A percentile compares a stretch with the other conserved stretches of the same genome.
These are phyloP conservation scores for Pleomassaria siparia DNA, from an alignment of 2,329 filamentous ascomycete species.

Conservation along the genomic window DNA sequence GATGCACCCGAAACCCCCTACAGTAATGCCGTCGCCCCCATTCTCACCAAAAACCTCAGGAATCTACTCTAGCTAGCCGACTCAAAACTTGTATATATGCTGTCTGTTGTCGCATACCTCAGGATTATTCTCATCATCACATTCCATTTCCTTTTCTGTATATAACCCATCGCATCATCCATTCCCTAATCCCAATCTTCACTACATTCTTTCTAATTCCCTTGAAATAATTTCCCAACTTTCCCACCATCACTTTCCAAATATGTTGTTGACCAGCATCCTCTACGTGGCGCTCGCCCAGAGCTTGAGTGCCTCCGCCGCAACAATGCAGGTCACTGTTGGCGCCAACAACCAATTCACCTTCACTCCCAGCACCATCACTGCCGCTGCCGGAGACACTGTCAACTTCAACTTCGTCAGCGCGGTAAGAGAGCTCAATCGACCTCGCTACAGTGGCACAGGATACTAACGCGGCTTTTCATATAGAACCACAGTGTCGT, in stretches of 20 bases:
- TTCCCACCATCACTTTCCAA: background rate
- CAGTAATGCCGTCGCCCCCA: background rate
- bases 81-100: background rate
- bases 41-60: background rate
- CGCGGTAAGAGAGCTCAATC: slow-evolving; percentile 16
- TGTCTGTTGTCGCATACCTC: background rate
- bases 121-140: background rate
- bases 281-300: slow-evolving; percentile 24
- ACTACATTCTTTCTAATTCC: no score
- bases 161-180: background rate
- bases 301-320: slow-evolving; percentile 26
- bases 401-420: slow-evolving; percentile 30
- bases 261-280: slow-evolving; percentile 26
- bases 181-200: background rate
- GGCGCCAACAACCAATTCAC: slow-evolving; percentile 35
- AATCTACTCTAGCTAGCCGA: background rate
- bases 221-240: no score
- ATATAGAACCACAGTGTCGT: slow-evolving; percentile 29
- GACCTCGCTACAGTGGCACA: background rate
- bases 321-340: slow-evolving; percentile 32
- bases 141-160: no score
- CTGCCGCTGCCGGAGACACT: slow-evolving; percentile 30
- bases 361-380: slow-evolving; percentile 29
- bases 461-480: background rate
- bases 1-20: background rate